Conservation (phyloP, 1,284 basidiomycete species). For the Wolfiporia cocos region DNA sequence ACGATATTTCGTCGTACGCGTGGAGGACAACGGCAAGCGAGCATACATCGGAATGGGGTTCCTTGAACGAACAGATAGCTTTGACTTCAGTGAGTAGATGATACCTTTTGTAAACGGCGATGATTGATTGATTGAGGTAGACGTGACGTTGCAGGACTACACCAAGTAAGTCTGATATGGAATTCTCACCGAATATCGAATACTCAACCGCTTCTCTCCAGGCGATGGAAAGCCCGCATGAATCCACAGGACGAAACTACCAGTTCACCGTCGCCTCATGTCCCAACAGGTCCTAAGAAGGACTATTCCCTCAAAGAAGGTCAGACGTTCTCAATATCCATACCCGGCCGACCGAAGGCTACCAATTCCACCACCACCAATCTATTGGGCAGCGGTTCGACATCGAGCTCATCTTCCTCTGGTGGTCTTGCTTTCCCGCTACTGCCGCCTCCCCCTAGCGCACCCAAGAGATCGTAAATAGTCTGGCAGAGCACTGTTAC, state of each 20-base stretch:
- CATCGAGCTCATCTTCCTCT: conserved; percentile 12
- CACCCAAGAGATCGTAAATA: conserved; percentile 31
- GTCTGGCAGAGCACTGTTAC: too few relatives aligned
- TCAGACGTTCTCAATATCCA: conserved; percentile 89
- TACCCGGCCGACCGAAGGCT: conserved; percentile 58
- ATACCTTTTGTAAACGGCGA: neutral
- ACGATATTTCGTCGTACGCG: conserved; percentile 90
- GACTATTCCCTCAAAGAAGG: conserved; percentile 97
- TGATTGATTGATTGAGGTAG: conserved; percentile 31
- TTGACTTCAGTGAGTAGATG: conserved; percentile 88
- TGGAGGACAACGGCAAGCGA: conserved; percentile 82
- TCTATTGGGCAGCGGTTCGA: conserved; percentile 15
- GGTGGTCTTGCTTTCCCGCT: conserved; percentile 39
- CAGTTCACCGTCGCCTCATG: conserved; percentile 42
- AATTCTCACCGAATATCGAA: neutral
- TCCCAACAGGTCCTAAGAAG: conserved; percentile 79
- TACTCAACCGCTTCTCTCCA: conserved; percentile 21
- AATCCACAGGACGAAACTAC: conserved; percentile 44
- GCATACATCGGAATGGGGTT: conserved; percentile 96
- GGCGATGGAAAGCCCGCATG: conserved; percentile 54
- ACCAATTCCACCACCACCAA: conserved; percentile 9
- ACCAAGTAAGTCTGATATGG: conserved; percentile 58
- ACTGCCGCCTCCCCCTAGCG: conserved; percentile 70
- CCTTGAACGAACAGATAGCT: conserved; percentile 84
- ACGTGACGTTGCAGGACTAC: conserved; percentile 94